Percentiles rank a stretch among this genome's conserved stretches.
These are phyloP conservation scores for Pleurotus pulmonarius DNA, from an alignment of 768 basidiomycete species.

Conservation along the genomic window DNA sequence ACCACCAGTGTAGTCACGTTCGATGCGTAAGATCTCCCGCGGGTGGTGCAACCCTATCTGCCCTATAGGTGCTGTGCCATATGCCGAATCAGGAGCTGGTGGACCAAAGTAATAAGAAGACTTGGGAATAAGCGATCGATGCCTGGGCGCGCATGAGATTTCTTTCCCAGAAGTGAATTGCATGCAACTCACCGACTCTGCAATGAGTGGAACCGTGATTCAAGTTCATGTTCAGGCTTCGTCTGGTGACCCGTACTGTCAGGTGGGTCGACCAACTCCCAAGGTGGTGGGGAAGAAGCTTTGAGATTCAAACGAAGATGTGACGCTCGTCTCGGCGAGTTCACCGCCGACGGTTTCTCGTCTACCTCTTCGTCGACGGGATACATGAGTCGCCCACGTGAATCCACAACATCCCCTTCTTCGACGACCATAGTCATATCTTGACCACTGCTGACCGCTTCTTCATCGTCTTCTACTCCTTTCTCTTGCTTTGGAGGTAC, in stretches of 20 bases:
- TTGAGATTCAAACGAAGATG: conserved; percentile 50
- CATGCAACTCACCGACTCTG: conserved; percentile 38
- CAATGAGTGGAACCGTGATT: conserved; percentile 36
- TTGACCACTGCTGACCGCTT: conserved; percentile 7
- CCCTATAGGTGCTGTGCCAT: conserved; percentile 76
- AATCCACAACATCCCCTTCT: conserved; percentile 15
- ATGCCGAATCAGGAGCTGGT: conserved; percentile 73
- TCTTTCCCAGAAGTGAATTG: too few relatives aligned
- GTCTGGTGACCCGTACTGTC: conserved; percentile 32
- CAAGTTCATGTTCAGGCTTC: conserved; percentile 37
- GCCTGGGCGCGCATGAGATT: conserved; percentile 3
- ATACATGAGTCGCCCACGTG: conserved; percentile 21
- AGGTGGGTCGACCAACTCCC: conserved; percentile 59
- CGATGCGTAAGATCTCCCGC: conserved; percentile 86
- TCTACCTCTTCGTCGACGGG: conserved; percentile 18
- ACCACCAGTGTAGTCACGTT: conserved; percentile 88
- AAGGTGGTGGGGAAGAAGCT: conserved; percentile 56
- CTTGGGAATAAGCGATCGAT: conserved; percentile 59
- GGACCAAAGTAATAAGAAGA: conserved; percentile 86
- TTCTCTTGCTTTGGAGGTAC: conserved; percentile 4
- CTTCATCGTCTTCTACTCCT: conserved; percentile 5
- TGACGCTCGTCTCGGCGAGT: conserved; percentile 29
- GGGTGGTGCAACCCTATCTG: conserved; percentile 88
- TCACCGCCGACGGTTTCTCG: conserved; percentile 21
- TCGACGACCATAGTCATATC: conserved; percentile 11